Evolutionary conservation across 75 land plant genomes (phyloP).

Genomic region (Pinus tabuliformis): DNA sequence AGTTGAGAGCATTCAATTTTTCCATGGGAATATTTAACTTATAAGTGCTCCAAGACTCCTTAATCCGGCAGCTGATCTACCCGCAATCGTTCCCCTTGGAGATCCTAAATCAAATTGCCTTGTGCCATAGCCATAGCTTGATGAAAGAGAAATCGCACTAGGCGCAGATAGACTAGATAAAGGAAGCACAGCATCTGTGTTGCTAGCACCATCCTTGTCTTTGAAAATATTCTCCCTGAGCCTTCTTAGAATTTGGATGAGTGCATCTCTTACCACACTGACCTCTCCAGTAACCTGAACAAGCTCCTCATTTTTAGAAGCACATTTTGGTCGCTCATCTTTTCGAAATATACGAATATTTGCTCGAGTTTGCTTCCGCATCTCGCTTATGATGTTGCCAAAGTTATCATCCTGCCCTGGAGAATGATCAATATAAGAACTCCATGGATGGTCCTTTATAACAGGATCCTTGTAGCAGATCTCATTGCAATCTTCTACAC

Average conservation of each 20-base stretch:
- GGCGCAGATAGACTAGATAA: not conserved
- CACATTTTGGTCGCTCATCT: slow-evolving; percentile 63
- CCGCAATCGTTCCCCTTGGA: slow-evolving; percentile 15
- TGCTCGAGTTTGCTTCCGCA: slow-evolving; percentile 82
- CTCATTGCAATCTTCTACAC: too few species aligned
- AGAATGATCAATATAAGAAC: too few species aligned
- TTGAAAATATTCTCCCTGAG: slow-evolving; percentile 67
- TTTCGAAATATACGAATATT: slow-evolving; percentile 79
- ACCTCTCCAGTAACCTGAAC: slow-evolving; percentile 88
- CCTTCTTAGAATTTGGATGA: slow-evolving; percentile 74
- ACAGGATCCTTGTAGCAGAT: too few species aligned
- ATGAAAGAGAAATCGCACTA: not conserved
- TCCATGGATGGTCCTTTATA: too few species aligned
- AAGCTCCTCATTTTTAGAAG: slow-evolving; percentile 66
- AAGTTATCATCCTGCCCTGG: too few species aligned
- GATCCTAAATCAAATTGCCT: slow-evolving; percentile 29
- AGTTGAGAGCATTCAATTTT: too few species aligned
- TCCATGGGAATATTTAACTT: too few species aligned
- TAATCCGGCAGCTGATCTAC: not conserved
- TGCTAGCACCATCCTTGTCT: slow-evolving; percentile 34
- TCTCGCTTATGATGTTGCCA: slow-evolving; percentile 89
- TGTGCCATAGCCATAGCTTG: slow-evolving; percentile 24
- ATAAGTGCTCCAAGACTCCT: not conserved
- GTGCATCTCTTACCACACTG: slow-evolving; percentile 65
- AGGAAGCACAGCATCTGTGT: not conserved